Evolutionary conservation across 2,329 filamentous ascomycete species (phyloP).

Genomic region (Thelonectria discophora): DNA sequence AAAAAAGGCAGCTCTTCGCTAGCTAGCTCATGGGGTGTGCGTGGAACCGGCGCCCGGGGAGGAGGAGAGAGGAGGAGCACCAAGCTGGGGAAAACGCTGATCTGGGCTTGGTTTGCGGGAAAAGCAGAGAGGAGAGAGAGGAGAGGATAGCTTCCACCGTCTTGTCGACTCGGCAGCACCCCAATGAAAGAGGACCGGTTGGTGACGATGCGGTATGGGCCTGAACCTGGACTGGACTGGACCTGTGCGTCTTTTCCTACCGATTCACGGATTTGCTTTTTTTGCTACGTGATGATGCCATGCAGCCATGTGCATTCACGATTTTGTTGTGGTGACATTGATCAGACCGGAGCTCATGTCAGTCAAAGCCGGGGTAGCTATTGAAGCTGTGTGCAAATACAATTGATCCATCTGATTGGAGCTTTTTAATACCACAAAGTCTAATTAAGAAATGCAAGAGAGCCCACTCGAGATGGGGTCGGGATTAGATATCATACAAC

Average conservation of each 20-base stretch:
- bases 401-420: conserved; percentile 22
- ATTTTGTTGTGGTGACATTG: background rate
- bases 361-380: background rate
- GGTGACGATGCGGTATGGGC: background rate
- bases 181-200: background rate
- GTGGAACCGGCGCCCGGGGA: conserved; percentile 15
- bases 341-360: background rate
- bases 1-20: too few relatives aligned
- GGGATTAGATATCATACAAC: conserved; percentile 42
- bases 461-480: conserved; percentile 21
- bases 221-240: background rate
- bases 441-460: conserved; percentile 18
- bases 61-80: too few relatives aligned
- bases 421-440: conserved; percentile 11
- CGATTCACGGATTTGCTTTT: conserved; percentile 6
- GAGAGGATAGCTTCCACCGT: too few relatives aligned
- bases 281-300: conserved; percentile 16
- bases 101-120: too few relatives aligned
- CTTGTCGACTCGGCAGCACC: background rate
- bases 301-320: background rate
- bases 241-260: conserved; percentile 1
- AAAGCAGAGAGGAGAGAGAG: too few relatives aligned
- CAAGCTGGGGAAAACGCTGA: too few relatives aligned
- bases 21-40: background rate
- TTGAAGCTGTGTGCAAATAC: conserved; percentile 1